Percentiles rank a stretch among this genome's conserved stretches.
Evolutionary conservation across 345 rosid genomes (phyloP).

Genomic region (Gossypium arboreum): DNA sequence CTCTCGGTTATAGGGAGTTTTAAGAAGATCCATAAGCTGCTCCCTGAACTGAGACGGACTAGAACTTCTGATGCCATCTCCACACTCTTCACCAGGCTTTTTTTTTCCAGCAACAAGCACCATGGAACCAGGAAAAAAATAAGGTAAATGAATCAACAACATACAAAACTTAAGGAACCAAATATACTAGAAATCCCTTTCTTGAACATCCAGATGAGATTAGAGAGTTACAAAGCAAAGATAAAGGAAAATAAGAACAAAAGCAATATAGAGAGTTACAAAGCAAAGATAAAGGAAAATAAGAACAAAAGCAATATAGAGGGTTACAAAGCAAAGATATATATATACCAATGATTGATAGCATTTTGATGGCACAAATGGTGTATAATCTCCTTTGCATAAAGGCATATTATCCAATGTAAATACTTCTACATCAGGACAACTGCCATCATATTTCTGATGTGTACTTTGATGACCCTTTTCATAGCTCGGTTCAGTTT

Average conservation of each 20-base stretch:
- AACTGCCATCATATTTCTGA: conserved; percentile 26
- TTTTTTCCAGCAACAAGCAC: conserved; percentile 16
- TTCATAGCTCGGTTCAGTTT: conserved; percentile 14
- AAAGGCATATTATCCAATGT: conserved; percentile 33
- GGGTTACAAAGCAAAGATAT: background rate
- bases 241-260: background rate
- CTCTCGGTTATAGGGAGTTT: conserved; percentile 36
- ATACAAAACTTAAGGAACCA: conserved; percentile 8
- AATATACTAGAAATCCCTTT: background rate
- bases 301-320: too few relatives aligned
- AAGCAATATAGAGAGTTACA: too few relatives aligned
- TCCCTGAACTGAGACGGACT: conserved; percentile 40
- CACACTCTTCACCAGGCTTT: conserved; percentile 32
- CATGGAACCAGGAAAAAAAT: conserved; percentile 20
- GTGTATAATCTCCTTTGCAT: conserved; percentile 26
- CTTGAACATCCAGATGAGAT: background rate
- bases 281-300: background rate
- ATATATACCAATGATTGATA: conserved; percentile 22
- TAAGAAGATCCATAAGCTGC: conserved; percentile 40
- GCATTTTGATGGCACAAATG: conserved; percentile 36
- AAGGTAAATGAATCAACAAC: conserved; percentile 17
- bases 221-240: background rate
- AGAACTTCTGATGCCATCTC: background rate
- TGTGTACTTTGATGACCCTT: conserved; percentile 26
- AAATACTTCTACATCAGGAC: conserved; percentile 51